Evolutionary conservation across 306 rosid species (phyloP).

Genomic region (Fragaria vesca): DNA sequence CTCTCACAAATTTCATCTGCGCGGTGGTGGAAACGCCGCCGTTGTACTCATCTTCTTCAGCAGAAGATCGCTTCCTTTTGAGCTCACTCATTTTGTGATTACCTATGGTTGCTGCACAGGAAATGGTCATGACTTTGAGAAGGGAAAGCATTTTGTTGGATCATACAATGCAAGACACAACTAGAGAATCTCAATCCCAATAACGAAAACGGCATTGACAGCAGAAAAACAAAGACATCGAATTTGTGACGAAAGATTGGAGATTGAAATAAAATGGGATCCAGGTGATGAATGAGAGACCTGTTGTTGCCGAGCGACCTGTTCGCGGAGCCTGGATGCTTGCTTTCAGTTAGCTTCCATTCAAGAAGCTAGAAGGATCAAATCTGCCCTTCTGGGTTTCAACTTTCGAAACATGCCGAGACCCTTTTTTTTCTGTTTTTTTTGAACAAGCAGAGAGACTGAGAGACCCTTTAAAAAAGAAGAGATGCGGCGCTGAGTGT

Average conservation of each 20-base stretch:
- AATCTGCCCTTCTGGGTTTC: not conserved
- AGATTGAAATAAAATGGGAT: conserved; percentile 25
- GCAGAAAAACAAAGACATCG: not conserved
- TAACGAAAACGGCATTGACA: not conserved
- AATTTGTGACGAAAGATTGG: not conserved
- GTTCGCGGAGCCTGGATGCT: conserved; percentile 93
- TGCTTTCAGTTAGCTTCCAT: conserved; percentile 98
- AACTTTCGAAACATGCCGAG: not conserved
- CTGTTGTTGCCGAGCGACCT: conserved; percentile 97
- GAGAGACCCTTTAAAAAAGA: too few relatives aligned
- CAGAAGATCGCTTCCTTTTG: too few relatives aligned
- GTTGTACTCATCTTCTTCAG: too few relatives aligned
- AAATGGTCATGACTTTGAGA: not conserved
- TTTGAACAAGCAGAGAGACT: too few relatives aligned
- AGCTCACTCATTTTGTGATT: too few relatives aligned
- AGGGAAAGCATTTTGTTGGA: not conserved
- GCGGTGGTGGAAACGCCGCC: too few relatives aligned
- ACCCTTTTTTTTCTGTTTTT: too few relatives aligned
- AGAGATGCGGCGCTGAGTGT: too few relatives aligned
- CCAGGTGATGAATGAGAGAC: conserved; percentile 32
- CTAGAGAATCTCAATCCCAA: not conserved
- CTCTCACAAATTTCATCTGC: too few relatives aligned
- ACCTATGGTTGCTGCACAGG: too few relatives aligned
- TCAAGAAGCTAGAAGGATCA: not conserved
- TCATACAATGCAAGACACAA: conserved; percentile 1